These are phyloP conservation scores for Polytrichum commune DNA, from an alignment of 225 moss, liverwort and hornwort species.

Conservation along the genomic window DNA sequence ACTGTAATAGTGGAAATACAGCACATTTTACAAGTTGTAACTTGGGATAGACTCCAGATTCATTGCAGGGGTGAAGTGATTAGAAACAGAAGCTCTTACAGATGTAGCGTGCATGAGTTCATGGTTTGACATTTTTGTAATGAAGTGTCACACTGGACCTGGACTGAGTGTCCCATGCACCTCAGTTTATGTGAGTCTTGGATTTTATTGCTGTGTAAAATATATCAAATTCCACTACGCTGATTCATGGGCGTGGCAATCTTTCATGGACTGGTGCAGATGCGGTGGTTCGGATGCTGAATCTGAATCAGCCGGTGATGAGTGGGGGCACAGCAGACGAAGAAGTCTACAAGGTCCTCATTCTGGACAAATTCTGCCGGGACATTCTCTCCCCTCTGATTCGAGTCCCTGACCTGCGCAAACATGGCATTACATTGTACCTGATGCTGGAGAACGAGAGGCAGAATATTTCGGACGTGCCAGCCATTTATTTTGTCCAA, in stretches of 20 bases:
- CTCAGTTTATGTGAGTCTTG: no score
- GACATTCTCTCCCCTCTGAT: constrained; percentile 91
- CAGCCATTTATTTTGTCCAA: constrained; percentile 87
- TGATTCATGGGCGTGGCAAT: no score
- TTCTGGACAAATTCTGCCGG: constrained; percentile 82
- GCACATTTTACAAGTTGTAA: no score
- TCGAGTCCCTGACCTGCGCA: constrained; percentile 84
- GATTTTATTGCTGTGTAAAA: no score
- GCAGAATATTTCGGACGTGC: constrained; percentile 91
- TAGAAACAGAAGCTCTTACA: no score
- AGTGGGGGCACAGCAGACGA: constrained; percentile 92
- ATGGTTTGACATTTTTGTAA: not conserved
- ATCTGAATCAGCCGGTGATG: constrained; percentile 85
- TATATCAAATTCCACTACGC: no score
- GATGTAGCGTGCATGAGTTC: not conserved
- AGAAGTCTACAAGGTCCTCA: constrained; percentile 93
- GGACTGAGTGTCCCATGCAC: not conserved
- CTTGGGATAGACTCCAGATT: no score
- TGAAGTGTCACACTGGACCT: not conserved
- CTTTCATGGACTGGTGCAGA: constrained; percentile 38
- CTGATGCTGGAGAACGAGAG: constrained; percentile 90
- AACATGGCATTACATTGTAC: constrained; percentile 91
- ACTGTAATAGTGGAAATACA: no score
- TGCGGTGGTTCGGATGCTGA: constrained; percentile 97
- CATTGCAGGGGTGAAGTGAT: no score